A percentile compares a stretch with the other conserved stretches of the same genome.
Evolutionary conservation across 768 basidiomycete genomes (phyloP).

Genomic region (Phallus indusiatus): DNA sequence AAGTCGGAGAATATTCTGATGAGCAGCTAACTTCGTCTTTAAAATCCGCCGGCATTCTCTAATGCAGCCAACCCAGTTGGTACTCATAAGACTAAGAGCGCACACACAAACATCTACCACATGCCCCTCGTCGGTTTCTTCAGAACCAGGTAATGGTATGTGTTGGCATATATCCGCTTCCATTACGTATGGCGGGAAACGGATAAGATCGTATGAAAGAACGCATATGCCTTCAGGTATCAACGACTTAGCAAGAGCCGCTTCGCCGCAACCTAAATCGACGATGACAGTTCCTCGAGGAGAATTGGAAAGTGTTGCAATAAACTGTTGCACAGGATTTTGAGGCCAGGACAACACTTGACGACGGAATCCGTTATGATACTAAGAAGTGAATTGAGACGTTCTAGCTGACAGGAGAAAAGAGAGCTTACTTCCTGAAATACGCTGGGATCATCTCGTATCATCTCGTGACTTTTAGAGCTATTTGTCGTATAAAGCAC

Average conservation of each 20-base stretch:
- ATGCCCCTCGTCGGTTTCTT: constrained; percentile 48
- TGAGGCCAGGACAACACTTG: constrained; percentile 92
- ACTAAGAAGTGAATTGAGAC: constrained; percentile 39
- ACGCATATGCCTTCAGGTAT: constrained; percentile 59
- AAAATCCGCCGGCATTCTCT: constrained; percentile 86
- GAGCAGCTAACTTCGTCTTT: constrained; percentile 57
- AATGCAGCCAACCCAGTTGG: constrained; percentile 89
- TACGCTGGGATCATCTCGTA: constrained; percentile 71
- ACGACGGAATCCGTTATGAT: constrained; percentile 84
- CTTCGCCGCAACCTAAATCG: constrained; percentile 95
- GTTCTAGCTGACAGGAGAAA: not conserved
- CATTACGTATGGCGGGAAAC: constrained; percentile 64
- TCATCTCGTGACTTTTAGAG: constrained; percentile 62
- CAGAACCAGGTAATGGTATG: constrained; percentile 74
- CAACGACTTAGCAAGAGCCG: constrained; percentile 69
- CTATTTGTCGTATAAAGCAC: constrained; percentile 83
- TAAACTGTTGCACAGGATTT: constrained; percentile 84
- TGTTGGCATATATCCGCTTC: constrained; percentile 82
- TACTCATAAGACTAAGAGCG: constrained; percentile 93
- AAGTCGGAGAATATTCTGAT: not conserved
- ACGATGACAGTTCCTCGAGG: constrained; percentile 66
- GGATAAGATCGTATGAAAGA: constrained; percentile 73
- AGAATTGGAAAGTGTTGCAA: constrained; percentile 52
- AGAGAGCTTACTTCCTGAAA: constrained; percentile 64
- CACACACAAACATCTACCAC: constrained; percentile 89